Base-by-base conservation (phyloP, 2,329 filamentous ascomycete species). In the Fonsecaea nubica region DNA sequence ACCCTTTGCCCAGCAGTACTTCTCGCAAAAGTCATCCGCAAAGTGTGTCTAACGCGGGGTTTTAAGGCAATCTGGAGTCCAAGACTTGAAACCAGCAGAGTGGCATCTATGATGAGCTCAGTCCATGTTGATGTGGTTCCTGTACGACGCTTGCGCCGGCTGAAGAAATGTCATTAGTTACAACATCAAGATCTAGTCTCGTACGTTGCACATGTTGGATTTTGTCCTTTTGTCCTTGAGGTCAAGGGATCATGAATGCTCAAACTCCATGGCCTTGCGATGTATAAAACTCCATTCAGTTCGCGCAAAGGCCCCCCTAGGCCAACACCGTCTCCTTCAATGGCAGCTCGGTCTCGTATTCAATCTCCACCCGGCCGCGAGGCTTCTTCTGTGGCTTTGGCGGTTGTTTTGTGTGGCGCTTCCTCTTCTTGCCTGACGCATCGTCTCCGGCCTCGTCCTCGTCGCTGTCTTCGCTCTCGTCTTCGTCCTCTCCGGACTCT, bases 331-430 rank as follows among this genome's bases (percentile, higher is more conserved):
- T 79, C 72, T 85, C 82, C 71, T 82, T 81, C 54, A 82, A 83
- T 73, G 86, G 86, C 62, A 83, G 83, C 78, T 92, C 90, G 65
- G 90, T 87, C 79, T 93, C 90, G 76, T 92, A 90, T 80, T 94
- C 90, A 78, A 92, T 92, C 80, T 92, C 88, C 84, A 84, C 88
- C 79, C 73, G 88, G 78, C 81, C 87, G 79, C 82, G 79, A 56
- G 59, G 36, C 80, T 88, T 88, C 81, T 88, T 89, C 74, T 83
- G 82, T 21, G 85, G 81, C 75, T 86, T 86, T 15, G 82, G 74
- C 13, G 82, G 80, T 48, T 62, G 59, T 10, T 84, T 81, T 36
- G 82, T 81, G 60, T 78, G 74, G 65, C 84, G 79, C 78, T 89
- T 89, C 72, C 86, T 82, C 78, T 88, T 88, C 74, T 81, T 71